A percentile compares a stretch with the other conserved stretches of the same genome.
Conservation (phyloP, 768 basidiomycete genomes). For the Symmetrospora coprosmae region DNA sequence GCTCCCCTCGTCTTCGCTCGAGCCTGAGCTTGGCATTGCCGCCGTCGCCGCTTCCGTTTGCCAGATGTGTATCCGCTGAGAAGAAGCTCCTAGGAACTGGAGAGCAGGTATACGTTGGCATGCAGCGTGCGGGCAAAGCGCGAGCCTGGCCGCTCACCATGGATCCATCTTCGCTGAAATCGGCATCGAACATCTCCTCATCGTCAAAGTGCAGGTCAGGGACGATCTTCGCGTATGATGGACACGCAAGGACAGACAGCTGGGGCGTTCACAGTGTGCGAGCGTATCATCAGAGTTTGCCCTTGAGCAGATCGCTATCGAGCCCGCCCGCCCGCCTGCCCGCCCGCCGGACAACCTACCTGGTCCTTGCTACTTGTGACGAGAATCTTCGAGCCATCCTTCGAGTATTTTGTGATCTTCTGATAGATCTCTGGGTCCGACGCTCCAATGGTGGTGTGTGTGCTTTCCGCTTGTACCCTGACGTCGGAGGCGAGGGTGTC, state of each 20-base stretch:
- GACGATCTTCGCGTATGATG: constrained; percentile 44
- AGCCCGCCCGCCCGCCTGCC: constrained; percentile 60
- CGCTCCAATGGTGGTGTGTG: constrained; percentile 50
- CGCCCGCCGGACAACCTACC: constrained; percentile 45
- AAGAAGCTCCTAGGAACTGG: constrained; percentile 27
- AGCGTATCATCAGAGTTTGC: constrained; percentile 4
- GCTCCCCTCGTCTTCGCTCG: too few relatives aligned
- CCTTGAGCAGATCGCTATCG: constrained; percentile 31
- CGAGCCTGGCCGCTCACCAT: constrained; percentile 29
- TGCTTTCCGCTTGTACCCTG: constrained; percentile 47
- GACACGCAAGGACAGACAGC: constrained; percentile 56
- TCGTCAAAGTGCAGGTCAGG: constrained; percentile 45
- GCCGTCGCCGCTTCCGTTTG: not conserved
- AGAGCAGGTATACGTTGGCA: not conserved
- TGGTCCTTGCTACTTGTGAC: constrained; percentile 7
- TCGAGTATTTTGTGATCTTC: constrained; percentile 79
- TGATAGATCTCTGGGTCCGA: constrained; percentile 61
- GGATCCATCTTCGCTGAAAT: constrained; percentile 58
- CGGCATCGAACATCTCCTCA: constrained; percentile 73
- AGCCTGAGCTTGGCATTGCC: too few relatives aligned
- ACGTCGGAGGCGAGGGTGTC: not conserved
- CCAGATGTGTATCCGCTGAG: constrained; percentile 27
- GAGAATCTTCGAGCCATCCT: constrained; percentile 40
- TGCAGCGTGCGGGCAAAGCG: too few relatives aligned
- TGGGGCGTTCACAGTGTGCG: constrained; percentile 34